Percentiles rank a stretch among this genome's conserved stretches.
These are phyloP conservation scores for Carex scoparia DNA, from an alignment of 176 grass and related monocot genomes.

Conservation along the genomic window DNA sequence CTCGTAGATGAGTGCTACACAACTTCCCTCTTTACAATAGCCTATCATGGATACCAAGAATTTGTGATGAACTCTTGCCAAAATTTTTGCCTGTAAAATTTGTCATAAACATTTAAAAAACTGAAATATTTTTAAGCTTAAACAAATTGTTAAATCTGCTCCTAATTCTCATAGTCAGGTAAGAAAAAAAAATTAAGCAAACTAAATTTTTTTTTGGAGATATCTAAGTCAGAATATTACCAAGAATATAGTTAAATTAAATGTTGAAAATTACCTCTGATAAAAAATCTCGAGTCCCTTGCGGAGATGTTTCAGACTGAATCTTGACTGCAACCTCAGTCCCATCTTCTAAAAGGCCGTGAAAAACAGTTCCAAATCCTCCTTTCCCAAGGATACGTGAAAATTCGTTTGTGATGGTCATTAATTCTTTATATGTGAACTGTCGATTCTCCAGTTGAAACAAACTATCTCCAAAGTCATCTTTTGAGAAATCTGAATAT, in stretches of 20 bases:
- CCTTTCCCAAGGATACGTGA: slow-evolving; percentile 51
- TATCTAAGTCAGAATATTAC: neutral
- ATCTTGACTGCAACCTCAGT: slow-evolving; percentile 72
- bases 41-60: slow-evolving; percentile 65
- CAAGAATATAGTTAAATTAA: neutral
- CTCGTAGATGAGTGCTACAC: slow-evolving; percentile 53
- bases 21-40: slow-evolving; percentile 53
- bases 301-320: slow-evolving; percentile 30
- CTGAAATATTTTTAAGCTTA: neutral
- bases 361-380: slow-evolving; percentile 65
- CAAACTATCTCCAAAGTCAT: neutral
- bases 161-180: neutral
- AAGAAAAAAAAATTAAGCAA: neutral
- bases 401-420: slow-evolving; percentile 54
- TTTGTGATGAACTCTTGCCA: slow-evolving; percentile 63
- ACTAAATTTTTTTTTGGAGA: neutral
- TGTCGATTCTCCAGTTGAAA: slow-evolving; percentile 29
- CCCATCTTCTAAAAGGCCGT: slow-evolving; percentile 51
- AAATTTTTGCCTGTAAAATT: slow-evolving; percentile 44
- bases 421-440: slow-evolving; percentile 64
- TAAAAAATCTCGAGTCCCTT: slow-evolving; percentile 55
- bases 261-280: slow-evolving; percentile 44
- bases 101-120: neutral
- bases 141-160: neutral
- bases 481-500: neutral